These are phyloP conservation scores for Curvularia sp. DNA, from an alignment of 2,329 filamentous ascomycete genomes.

Conservation along the genomic window DNA sequence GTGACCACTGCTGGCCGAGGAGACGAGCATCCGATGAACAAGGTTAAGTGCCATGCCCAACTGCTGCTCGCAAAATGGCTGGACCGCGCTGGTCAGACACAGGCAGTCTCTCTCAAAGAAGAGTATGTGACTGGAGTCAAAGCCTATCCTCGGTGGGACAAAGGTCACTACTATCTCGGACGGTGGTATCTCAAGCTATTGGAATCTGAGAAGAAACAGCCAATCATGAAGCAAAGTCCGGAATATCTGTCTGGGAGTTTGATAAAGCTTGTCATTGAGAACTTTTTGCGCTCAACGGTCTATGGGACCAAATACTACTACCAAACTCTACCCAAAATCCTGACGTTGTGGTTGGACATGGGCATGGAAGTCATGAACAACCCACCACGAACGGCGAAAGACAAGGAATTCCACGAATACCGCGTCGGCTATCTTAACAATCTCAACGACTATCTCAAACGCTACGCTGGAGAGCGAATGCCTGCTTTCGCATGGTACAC, in stretches of 20 bases:
- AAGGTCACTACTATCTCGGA: conserved; percentile 95
- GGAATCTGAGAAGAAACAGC: conserved; percentile 83
- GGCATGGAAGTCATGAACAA: conserved; percentile 69
- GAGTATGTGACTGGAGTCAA: conserved; percentile 80
- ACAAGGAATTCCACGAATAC: conserved; percentile 44
- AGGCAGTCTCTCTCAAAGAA: conserved; percentile 75
- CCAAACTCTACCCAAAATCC: conserved; percentile 86
- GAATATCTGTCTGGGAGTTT: conserved; percentile 75
- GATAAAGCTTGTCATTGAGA: conserved; percentile 88
- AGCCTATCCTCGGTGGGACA: conserved; percentile 79
- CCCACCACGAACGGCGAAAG: conserved; percentile 28
- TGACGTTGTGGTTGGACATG: conserved; percentile 94
- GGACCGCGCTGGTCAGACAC: conserved; percentile 90
- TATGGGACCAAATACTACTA: conserved; percentile 96
- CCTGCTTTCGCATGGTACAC: conserved; percentile 82
- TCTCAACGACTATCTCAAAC: conserved; percentile 73
- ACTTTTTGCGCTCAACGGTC: conserved; percentile 84
- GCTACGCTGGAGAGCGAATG: conserved; percentile 71
- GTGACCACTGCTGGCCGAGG: conserved; percentile 50
- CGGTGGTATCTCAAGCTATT: conserved; percentile 97
- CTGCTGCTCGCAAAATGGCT: conserved; percentile 96
- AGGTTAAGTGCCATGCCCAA: conserved; percentile 78
- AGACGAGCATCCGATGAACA: conserved; percentile 55
- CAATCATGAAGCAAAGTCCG: conserved; percentile 71
- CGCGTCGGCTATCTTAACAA: conserved; percentile 37